These are phyloP conservation scores for Apophysomyces sp. DNA, from an alignment of 371 early-diverging fungal species.

Conservation along the genomic window DNA sequence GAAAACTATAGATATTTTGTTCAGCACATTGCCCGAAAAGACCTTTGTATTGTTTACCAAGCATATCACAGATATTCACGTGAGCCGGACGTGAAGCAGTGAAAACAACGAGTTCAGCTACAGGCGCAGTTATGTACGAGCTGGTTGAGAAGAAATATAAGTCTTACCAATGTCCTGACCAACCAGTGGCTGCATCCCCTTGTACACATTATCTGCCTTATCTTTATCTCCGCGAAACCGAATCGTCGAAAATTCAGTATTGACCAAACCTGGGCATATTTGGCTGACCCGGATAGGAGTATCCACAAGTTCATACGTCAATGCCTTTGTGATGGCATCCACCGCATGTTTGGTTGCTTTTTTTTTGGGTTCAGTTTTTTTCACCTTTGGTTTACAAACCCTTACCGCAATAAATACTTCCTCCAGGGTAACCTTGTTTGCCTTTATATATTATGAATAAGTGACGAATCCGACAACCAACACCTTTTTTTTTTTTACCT, in stretches of 20 bases:
- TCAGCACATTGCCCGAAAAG: not conserved
- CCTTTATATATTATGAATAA: conserved; percentile 5
- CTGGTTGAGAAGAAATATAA: not conserved
- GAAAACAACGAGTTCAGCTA: conserved; percentile 82
- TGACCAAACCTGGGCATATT: conserved; percentile 80
- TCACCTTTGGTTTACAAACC: not conserved
- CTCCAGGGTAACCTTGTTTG: conserved; percentile 68
- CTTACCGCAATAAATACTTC: conserved; percentile 82
- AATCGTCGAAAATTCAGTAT: conserved; percentile 91
- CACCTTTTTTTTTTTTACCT: conserved; percentile 52
- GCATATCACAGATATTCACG: conserved; percentile 81
- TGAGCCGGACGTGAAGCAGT: conserved; percentile 80
- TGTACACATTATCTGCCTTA: conserved; percentile 79
- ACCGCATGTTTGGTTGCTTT: conserved; percentile 88
- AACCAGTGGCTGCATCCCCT: conserved; percentile 73
- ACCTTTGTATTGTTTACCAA: conserved; percentile 25
- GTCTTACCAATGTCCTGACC: conserved; percentile 67
- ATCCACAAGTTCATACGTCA: conserved; percentile 79
- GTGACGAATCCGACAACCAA: conserved; percentile 2
- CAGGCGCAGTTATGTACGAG: not conserved
- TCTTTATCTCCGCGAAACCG: conserved; percentile 81
- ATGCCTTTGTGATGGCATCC: conserved; percentile 75
- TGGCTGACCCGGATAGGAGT: conserved; percentile 77
- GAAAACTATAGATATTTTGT: conserved; percentile 32
- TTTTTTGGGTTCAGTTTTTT: not conserved